phyloP scores from a whole-genome alignment of 768 basidiomycete genomes.

The Lentinula detonsa region DNA sequence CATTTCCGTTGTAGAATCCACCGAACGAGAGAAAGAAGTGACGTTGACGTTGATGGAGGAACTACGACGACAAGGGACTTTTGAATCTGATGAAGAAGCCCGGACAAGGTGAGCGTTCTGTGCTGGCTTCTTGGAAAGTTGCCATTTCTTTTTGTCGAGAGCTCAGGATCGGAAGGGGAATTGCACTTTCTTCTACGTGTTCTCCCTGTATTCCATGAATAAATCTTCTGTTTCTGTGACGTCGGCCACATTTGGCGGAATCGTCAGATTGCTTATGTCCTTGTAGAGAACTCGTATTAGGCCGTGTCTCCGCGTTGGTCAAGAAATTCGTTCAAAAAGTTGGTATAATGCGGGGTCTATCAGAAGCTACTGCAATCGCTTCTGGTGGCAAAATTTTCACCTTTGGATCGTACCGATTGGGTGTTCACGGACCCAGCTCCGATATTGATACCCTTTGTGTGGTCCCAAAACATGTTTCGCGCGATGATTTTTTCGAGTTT shows the following conservation, averaged over 20 bases:
- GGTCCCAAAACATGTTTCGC: conserved; percentile 91
- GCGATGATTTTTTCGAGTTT: conserved; percentile 92
- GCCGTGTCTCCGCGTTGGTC: conserved; percentile 81
- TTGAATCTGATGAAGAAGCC: conserved; percentile 86
- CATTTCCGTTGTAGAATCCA: conserved; percentile 73
- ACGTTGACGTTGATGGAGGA: conserved; percentile 87
- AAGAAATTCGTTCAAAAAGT: conserved; percentile 89
- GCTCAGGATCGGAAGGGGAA: neutral
- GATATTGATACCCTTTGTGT: conserved; percentile 99
- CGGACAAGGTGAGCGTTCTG: conserved; percentile 67
- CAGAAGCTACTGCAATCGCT: conserved; percentile 79
- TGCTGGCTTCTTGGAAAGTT: no score
- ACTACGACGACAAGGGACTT: conserved; percentile 76
- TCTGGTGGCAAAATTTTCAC: conserved; percentile 99
- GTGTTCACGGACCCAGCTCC: conserved; percentile 91
- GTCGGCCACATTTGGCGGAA: neutral
- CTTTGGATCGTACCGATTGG: conserved; percentile 96
- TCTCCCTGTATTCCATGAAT: neutral
- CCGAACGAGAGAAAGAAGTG: conserved; percentile 74
- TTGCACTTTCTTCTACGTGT: neutral
- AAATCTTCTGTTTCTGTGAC: neutral
- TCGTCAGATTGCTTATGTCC: neutral
- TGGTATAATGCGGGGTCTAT: conserved; percentile 73
- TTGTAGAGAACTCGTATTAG: conserved; percentile 89
- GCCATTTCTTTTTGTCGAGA: neutral